Evolutionary conservation across 2,329 filamentous ascomycete species (phyloP).

Genomic region (Geoglossum cookeanum): DNA sequence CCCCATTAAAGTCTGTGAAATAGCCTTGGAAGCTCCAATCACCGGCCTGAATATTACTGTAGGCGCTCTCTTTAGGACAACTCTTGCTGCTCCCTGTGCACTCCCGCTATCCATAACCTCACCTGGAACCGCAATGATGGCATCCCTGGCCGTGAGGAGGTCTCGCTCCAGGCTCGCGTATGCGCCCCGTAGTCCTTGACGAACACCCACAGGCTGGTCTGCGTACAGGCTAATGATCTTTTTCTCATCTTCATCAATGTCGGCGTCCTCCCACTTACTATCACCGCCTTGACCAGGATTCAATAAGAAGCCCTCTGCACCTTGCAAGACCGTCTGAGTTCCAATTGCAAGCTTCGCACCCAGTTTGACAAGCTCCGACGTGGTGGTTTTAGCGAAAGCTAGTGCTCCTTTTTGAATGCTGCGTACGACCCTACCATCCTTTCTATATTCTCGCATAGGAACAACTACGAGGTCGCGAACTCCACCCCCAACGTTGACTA

Average conservation of each 20-base stretch:
- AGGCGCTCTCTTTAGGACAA: constrained; percentile 65
- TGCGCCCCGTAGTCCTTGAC: constrained; percentile 69
- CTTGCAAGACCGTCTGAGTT: constrained; percentile 81
- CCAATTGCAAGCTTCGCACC: constrained; percentile 89
- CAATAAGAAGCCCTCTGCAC: constrained; percentile 52
- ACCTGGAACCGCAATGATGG: constrained; percentile 82
- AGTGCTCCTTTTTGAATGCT: constrained; percentile 80
- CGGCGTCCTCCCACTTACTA: constrained; percentile 38
- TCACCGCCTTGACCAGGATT: constrained; percentile 19
- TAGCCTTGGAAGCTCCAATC: constrained; percentile 73
- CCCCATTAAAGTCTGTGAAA: constrained; percentile 76
- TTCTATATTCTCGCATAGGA: constrained; percentile 79
- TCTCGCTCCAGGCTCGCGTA: constrained; percentile 71
- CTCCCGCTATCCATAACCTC: constrained; percentile 76
- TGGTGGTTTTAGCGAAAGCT: constrained; percentile 82
- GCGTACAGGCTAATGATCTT: constrained; percentile 83
- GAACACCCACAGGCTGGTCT: constrained; percentile 75
- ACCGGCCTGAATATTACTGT: constrained; percentile 82
- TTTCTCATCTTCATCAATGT: constrained; percentile 45
- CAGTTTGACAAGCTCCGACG: constrained; percentile 81
- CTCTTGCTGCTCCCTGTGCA: constrained; percentile 61
- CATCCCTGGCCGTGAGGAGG: constrained; percentile 69
- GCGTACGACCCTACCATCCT: constrained; percentile 80
- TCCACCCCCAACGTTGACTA: constrained; percentile 81
- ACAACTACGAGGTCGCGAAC: constrained; percentile 75